Base-by-base conservation (phyloP, 768 basidiomycete genomes). In the Hericium rajendrae region DNA sequence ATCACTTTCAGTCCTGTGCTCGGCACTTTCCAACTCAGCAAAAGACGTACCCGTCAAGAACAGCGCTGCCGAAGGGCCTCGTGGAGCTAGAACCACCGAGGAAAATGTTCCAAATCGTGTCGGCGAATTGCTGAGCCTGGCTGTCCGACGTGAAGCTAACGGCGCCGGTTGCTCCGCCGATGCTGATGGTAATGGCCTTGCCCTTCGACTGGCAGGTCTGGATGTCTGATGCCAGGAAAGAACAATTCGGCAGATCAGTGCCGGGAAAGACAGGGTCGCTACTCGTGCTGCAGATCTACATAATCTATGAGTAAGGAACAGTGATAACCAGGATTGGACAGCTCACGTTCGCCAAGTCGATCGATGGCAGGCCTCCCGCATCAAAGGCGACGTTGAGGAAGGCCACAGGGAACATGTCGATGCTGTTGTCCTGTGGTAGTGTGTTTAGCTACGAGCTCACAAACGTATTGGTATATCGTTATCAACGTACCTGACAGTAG, bases 71-170 rank as follows among this genome's bases (percentile, higher is more conserved):
- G 62, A 90, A 90, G 0, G 87, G 88, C 58, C 87, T 77, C 15
- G 80, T 85, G 26, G 67, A 66, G 57, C 78, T 81, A 1, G 72
- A 73, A 16, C 85, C 85, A 9, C 86, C 87, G 28, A 89, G 71
- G 68, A 88, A 88, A 51, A 85, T 58, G 65, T 86, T 73, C 88
- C 88, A 89, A 53, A 90, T 80, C 0, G 80, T 82, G 54, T 83
- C 73, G 0, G 82, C 86, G 66, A 86, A 88, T 3, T 73, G 67
- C 12, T 69, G 64, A 2, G 81, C 87, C 62, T 86, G 78, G 2
- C 72, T 68, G 57, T 82, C 83, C 49, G 77, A 80, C 43, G 74
- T 65, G 65, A 88, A 88, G 6, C 79, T 79, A 18, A 78, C 81
- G 18, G 77, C 74, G 16, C 85, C 86, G 2, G 79, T 79, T 3